Base-by-base conservation (phyloP, 257 asterid species). In the Nicotiana tabacum region DNA sequence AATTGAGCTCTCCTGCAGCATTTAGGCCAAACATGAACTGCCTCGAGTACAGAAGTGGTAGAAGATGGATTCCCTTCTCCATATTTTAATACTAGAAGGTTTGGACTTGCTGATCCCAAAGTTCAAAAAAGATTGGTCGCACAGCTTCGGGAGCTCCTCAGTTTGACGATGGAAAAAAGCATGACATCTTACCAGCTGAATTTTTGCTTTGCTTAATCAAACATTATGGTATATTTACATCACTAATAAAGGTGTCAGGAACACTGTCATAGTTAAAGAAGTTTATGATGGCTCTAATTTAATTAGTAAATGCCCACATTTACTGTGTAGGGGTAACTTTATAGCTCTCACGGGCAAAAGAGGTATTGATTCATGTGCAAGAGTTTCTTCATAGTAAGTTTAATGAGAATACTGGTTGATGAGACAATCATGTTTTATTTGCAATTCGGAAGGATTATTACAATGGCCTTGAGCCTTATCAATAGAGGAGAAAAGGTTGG, bases 91-190 rank as follows among this genome's bases (percentile, higher is more conserved):
- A 92, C 97, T 0, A 90, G 93, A 89, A 87, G 87, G 69, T 82
- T 96, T 53, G 97, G 94, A 80, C 86, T 86, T 21, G 86, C 87
- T 13, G 98, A 96, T 74, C 91, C 93, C 5, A 96, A 90, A 87
- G 90, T 95, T 79, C 90, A 96, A 56, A 96, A 96, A 87, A 86
- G 99, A 83, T 91, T 90, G 0, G 93, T 93, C 21, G 97, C 90
- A 2, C 95, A 94, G 91, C 97, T 94, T 83, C 98, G 93, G 30
- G 99, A 96, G 91, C 92, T 96, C 83, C 92, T 94, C 55, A 94
- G 98, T 85, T 90, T 96, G 89, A 94, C 97, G 5, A 84, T 92
- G 90, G 98, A 94, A 88, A 96, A 92, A 91, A 87, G 92, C 83
- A 33, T 96, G 90, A 93, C 95, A 77, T 93, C 97, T 84, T 96